A percentile compares a stretch with the other conserved stretches of the same genome.
Conservation (phyloP, 2,329 filamentous ascomycete genomes). For the Penicillium rolfsii region DNA sequence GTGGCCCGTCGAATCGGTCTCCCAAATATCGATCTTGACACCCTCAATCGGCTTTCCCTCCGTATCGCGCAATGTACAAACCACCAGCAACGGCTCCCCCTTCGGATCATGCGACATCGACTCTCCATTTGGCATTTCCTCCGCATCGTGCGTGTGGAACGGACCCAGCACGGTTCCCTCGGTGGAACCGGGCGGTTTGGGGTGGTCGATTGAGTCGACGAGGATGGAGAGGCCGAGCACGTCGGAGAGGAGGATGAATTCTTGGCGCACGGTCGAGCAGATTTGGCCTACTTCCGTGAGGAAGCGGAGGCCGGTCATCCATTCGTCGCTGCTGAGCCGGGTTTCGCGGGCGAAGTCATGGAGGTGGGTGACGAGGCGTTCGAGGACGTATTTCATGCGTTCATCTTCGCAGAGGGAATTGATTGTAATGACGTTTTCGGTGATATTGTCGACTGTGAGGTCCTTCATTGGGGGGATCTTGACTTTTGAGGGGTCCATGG, state of each 20-base stretch:
- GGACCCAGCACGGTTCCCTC: constrained; percentile 81
- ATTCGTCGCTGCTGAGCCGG: constrained; percentile 73
- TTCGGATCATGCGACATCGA: constrained; percentile 69
- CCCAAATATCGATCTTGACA: constrained; percentile 81
- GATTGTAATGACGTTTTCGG: constrained; percentile 72
- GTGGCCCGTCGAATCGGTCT: constrained; percentile 77
- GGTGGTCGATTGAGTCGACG: constrained; percentile 81
- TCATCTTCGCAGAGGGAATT: constrained; percentile 70
- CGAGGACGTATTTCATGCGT: constrained; percentile 71
- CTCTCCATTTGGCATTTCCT: constrained; percentile 57
- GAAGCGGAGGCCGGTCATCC: constrained; percentile 74
- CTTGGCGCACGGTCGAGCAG: constrained; percentile 73
- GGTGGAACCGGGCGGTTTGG: constrained; percentile 70
- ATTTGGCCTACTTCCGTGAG: constrained; percentile 73
- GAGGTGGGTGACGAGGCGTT: constrained; percentile 73
- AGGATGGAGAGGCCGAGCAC: constrained; percentile 77
- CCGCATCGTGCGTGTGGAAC: constrained; percentile 80
- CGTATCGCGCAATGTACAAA: constrained; percentile 73
- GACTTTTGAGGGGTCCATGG: constrained; percentile 49
- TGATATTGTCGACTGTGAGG: constrained; percentile 79
- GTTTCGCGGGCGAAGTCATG: constrained; percentile 84
- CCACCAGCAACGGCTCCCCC: constrained; percentile 70
- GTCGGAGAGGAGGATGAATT: constrained; percentile 83
- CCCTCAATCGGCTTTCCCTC: constrained; percentile 63
- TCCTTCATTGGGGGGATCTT: constrained; percentile 61